Evolutionary conservation across 1,284 basidiomycete genomes (phyloP).

Genomic region (Rhodotorula mucilaginosa): DNA sequence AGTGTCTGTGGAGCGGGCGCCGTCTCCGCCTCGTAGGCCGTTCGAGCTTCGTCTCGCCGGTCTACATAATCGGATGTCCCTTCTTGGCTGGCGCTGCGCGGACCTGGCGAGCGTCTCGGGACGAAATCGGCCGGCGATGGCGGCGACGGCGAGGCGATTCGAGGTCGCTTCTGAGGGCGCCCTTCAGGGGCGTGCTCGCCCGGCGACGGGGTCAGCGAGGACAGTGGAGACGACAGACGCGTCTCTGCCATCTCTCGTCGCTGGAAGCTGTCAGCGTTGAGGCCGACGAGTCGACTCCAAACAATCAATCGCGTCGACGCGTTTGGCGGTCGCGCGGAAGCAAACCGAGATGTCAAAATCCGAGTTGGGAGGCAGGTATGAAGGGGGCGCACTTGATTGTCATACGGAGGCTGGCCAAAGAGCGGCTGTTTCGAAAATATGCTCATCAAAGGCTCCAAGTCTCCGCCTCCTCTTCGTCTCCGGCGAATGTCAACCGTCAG

Average conservation of each 20-base stretch:
- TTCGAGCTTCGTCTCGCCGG: slow-evolving; percentile 11
- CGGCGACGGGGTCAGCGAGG: slow-evolving; percentile 12
- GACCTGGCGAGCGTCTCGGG: neutral
- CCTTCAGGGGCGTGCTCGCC: neutral
- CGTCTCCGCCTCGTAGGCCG: neutral
- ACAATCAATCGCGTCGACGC: neutral
- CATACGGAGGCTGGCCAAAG: neutral
- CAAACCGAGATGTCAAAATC: neutral
- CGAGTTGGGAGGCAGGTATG: neutral
- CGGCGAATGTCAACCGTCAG: too few species aligned
- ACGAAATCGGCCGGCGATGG: neutral
- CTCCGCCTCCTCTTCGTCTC: too few species aligned
- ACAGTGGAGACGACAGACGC: slow-evolving; percentile 10
- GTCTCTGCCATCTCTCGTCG: too few species aligned
- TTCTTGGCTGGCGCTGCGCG: neutral
- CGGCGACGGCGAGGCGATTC: slow-evolving; percentile 10
- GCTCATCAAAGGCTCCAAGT: too few species aligned
- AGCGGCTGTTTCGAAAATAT: too few species aligned
- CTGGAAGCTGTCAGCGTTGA: too few species aligned
- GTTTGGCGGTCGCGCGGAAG: neutral
- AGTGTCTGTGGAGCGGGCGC: neutral
- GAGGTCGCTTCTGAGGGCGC: slow-evolving; percentile 22
- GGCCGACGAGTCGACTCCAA: too few species aligned
- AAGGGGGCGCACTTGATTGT: neutral
- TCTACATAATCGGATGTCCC: neutral